Evolutionary conservation across 176 grass and related monocot species (phyloP).

Genomic region (Areca catechu): DNA sequence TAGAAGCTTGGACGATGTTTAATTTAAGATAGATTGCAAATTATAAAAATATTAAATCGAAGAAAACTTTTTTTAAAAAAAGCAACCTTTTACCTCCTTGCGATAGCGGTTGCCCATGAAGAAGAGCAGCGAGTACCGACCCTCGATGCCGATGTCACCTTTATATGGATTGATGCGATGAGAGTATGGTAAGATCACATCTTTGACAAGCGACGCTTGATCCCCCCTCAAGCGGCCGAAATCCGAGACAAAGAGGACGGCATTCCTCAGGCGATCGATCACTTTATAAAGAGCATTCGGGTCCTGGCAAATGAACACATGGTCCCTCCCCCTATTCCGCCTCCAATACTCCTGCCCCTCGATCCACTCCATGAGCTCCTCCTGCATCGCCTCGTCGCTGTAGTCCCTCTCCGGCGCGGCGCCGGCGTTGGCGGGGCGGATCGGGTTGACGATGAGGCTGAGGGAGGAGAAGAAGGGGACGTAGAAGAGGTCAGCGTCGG

Average conservation of each 20-base stretch:
- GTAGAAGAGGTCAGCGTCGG: conserved; percentile 83
- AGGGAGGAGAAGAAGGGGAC: conserved; percentile 93
- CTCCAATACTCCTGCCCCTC: conserved; percentile 62
- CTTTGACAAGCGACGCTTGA: conserved; percentile 82
- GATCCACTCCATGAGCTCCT: conserved; percentile 76
- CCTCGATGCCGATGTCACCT: conserved; percentile 43
- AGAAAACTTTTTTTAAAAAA: too few relatives aligned
- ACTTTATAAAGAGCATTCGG: conserved; percentile 73
- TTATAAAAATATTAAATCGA: not conserved
- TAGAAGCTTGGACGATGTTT: too few relatives aligned
- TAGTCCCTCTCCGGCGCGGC: conserved; percentile 25
- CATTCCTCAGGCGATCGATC: conserved; percentile 61
- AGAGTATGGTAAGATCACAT: conserved; percentile 88
- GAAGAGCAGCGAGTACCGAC: conserved; percentile 55
- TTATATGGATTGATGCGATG: conserved; percentile 75
- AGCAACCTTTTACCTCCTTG: conserved; percentile 59
- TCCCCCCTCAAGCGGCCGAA: conserved; percentile 61
- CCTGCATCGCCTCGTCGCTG: conserved; percentile 68
- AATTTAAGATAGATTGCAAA: too few relatives aligned
- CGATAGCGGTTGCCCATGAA: conserved; percentile 97
- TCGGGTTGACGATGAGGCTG: conserved; percentile 90
- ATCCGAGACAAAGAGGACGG: conserved; percentile 80
- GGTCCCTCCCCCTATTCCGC: conserved; percentile 59
- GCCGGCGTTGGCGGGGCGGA: conserved; percentile 23
- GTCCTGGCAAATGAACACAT: conserved; percentile 92